phyloP scores from a whole-genome alignment of 331 rosid species.

The Acacia pycnantha region DNA sequence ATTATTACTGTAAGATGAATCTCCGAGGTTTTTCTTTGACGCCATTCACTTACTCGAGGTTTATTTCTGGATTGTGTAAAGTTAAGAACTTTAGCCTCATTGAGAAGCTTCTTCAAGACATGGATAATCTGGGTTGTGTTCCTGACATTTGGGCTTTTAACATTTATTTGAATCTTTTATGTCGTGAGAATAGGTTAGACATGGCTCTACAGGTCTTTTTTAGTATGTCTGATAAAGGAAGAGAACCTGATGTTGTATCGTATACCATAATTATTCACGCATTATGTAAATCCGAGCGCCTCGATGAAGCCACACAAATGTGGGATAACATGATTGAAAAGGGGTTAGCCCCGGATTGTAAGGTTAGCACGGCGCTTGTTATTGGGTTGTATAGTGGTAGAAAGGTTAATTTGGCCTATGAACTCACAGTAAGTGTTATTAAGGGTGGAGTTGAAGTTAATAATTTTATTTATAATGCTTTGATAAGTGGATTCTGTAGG shows the following conservation, averaged over 20 bases:
- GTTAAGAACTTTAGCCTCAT: conserved; percentile 51
- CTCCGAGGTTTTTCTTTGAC: conserved; percentile 75
- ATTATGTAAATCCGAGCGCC: conserved; percentile 60
- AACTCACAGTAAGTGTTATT: conserved; percentile 60
- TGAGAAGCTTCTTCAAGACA: conserved; percentile 59
- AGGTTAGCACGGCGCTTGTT: conserved; percentile 67
- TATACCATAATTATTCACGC: conserved; percentile 67
- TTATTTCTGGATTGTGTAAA: conserved; percentile 73
- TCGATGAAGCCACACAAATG: conserved; percentile 49
- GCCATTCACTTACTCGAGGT: conserved; percentile 87
- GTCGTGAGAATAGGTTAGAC: conserved; percentile 49
- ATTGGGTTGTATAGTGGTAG: conserved; percentile 73
- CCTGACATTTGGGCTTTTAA: conserved; percentile 94
- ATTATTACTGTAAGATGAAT: conserved; percentile 68
- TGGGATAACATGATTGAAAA: conserved; percentile 60
- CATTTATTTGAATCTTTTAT: conserved; percentile 63
- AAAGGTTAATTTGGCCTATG: conserved; percentile 87
- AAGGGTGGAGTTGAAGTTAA: conserved; percentile 60
- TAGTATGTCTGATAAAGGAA: conserved; percentile 56
- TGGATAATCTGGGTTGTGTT: conserved; percentile 57
- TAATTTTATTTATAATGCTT: conserved; percentile 64
- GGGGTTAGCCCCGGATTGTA: conserved; percentile 66
- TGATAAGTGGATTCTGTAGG: conserved; percentile 78
- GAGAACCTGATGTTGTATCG: conserved; percentile 70
- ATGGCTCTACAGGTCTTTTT: conserved; percentile 55